Evolutionary conservation across 148 eudicot genomes (phyloP).

Genomic region (Pharnaceum exiguum): DNA sequence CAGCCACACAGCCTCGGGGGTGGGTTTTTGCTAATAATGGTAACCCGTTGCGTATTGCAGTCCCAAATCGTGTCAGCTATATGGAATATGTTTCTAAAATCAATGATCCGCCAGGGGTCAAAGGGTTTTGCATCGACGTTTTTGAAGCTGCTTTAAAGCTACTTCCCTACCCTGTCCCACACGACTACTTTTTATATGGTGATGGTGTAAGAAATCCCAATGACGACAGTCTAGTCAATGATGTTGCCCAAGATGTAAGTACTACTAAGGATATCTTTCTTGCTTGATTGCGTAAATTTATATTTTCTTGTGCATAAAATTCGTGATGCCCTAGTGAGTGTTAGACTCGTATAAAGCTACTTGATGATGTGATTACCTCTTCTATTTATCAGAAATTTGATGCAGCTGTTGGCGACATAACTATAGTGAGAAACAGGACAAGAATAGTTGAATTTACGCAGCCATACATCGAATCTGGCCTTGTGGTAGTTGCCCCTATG

Average conservation of each 20-base stretch:
- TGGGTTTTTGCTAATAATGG: conserved; percentile 29
- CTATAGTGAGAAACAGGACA: conserved; percentile 37
- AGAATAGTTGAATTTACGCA: conserved; percentile 45
- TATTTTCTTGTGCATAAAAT: neutral
- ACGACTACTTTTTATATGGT: conserved; percentile 26
- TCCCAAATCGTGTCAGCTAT: conserved; percentile 32
- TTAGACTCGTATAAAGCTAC: conserved; percentile 1
- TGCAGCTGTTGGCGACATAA: conserved; percentile 53
- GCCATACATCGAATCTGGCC: conserved; percentile 36
- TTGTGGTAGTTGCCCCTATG: conserved; percentile 39
- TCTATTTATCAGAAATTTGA: conserved; percentile 22
- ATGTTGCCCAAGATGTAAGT: conserved; percentile 34
- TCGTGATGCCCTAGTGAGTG: neutral
- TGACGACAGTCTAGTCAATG: conserved; percentile 23
- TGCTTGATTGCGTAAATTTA: neutral
- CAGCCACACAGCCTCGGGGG: no score
- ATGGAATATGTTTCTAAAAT: conserved; percentile 29
- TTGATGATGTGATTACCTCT: neutral
- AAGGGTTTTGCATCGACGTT: conserved; percentile 43
- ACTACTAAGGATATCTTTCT: neutral
- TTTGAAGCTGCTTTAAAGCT: conserved; percentile 32
- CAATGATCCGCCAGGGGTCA: no score
- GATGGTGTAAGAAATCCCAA: conserved; percentile 32
- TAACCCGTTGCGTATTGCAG: conserved; percentile 30
- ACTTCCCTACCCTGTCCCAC: conserved; percentile 35